phyloP scores from a whole-genome alignment of 1,284 basidiomycete genomes.

The Hortiboletus rubellus region DNA sequence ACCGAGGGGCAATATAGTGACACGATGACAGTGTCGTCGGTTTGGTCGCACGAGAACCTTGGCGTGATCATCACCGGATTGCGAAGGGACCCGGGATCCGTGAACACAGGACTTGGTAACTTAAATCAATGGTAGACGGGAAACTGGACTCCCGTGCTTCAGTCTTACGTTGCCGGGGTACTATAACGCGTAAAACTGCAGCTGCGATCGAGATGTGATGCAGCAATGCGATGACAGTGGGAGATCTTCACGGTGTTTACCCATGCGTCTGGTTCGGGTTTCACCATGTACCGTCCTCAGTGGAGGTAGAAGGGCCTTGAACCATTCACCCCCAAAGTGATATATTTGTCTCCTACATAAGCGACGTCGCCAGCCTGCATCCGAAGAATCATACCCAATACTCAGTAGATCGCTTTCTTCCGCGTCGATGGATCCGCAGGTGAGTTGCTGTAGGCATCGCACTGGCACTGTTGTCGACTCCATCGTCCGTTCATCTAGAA shows the following conservation, averaged over 20 bases:
- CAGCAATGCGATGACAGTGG: not conserved
- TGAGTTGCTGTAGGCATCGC: slow-evolving; percentile 29
- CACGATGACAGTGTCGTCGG: slow-evolving; percentile 55
- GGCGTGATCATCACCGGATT: slow-evolving; percentile 69
- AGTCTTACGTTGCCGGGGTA: not conserved
- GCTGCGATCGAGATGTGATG: slow-evolving; percentile 4
- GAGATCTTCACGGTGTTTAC: not conserved
- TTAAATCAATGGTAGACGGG: not conserved
- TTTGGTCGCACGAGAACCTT: slow-evolving; percentile 72
- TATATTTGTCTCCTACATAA: slow-evolving; percentile 8
- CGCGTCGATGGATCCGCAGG: slow-evolving; percentile 59
- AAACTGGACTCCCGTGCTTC: not conserved
- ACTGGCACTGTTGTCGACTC: not conserved
- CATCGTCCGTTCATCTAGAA: slow-evolving; percentile 43
- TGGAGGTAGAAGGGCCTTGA: slow-evolving; percentile 3
- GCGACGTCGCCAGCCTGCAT: not conserved
- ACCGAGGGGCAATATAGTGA: slow-evolving; percentile 75
- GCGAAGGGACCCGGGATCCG: not conserved
- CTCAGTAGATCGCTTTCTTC: not conserved
- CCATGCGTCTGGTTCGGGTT: not conserved
- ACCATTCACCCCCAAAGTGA: not conserved
- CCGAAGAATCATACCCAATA: not conserved
- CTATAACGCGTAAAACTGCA: not conserved
- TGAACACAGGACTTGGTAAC: not conserved
- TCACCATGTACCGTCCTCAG: not conserved